These are phyloP conservation scores for Encephalitozoon romaleae DNA, from an alignment of 371 early-diverging fungal species.

Conservation along the genomic window DNA sequence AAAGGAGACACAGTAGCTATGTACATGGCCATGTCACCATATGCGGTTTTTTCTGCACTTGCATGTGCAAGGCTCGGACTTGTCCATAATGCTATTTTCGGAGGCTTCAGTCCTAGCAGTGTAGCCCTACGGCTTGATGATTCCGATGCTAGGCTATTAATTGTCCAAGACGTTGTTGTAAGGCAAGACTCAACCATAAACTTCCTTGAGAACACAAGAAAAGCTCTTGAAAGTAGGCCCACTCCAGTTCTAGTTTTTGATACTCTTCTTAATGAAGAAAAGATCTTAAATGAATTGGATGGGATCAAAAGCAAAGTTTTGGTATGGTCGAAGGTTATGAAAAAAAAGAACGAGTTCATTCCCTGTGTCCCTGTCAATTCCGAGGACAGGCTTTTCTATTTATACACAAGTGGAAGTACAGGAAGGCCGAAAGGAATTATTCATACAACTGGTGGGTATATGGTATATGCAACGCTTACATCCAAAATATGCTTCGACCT, in stretches of 20 bases:
- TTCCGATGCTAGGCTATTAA: conserved; percentile 77
- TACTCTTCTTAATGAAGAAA: conserved; percentile 42
- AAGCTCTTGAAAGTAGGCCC: conserved; percentile 64
- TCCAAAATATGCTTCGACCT: conserved; percentile 69
- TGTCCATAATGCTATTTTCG: conserved; percentile 81
- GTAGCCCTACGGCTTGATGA: conserved; percentile 82
- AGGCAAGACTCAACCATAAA: conserved; percentile 78
- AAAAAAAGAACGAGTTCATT: conserved; percentile 66
- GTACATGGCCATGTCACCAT: conserved; percentile 91
- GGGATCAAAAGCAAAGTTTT: neutral
- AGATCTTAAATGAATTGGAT: neutral
- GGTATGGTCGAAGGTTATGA: conserved; percentile 17
- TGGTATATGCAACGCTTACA: conserved; percentile 73
- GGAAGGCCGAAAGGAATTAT: conserved; percentile 92
- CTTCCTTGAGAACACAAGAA: conserved; percentile 73
- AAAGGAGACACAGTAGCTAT: conserved; percentile 77
- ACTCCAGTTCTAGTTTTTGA: conserved; percentile 71
- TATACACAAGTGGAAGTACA: conserved; percentile 85
- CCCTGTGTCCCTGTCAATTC: conserved; percentile 68
- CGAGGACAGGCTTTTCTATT: conserved; percentile 76
- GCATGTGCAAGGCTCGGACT: conserved; percentile 84
- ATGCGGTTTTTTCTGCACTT: conserved; percentile 75
- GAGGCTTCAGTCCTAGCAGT: conserved; percentile 78
- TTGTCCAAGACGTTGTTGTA: conserved; percentile 75
- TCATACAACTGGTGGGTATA: conserved; percentile 85